Base-by-base conservation (phyloP, 805 yeast genomes). In the Candida ulmi region DNA sequence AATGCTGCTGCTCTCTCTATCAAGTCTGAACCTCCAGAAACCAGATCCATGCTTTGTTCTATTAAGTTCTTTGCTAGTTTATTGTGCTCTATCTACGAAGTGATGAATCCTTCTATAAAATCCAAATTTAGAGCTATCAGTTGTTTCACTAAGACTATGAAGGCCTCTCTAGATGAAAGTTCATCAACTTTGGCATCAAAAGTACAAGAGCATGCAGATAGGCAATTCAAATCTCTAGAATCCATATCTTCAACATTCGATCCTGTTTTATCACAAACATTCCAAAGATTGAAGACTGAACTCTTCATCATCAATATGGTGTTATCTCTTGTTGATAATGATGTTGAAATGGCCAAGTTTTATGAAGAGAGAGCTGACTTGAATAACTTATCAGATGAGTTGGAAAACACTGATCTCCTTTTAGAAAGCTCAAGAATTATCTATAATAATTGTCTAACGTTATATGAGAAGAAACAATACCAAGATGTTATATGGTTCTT, bases 341-440 rank as follows among this genome's bases (percentile, higher is more conserved):
- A 69, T 41, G 43, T 54, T 6, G 55, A 60, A 31, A 54, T 58
- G 45, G 70, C 71, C 1, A 59, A 52, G 31, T 49, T 63, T 21
- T 64, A 61, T 42, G 60, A 61, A 24, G 50, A 51, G 9, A 60
- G 63, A 37, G 56, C 64, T 2, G 51, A 46, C 11, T 17, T 44
- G n/a, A 27, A 33, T 15, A 36, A 51, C 18, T 23, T 7, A 7
- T 12, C 18, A n/a, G 11, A 30, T 5, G 25, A 58, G 1, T 8
- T 25, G 4, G 45, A 48, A 2, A 47, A 52, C 23, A 21, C 35
- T 4, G 52, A 47, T 2, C 32, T 41, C 1, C 30, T 57, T 2
- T 24, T 62, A 7, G 69, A 66, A 29, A 35, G 59, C 5, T 50
- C 61, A 13, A 53, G 72, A 30, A 48, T 59, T 1, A 47, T 63